Conservation (phyloP, 768 basidiomycete genomes). For the Tylopilus rubrobrunneus region DNA sequence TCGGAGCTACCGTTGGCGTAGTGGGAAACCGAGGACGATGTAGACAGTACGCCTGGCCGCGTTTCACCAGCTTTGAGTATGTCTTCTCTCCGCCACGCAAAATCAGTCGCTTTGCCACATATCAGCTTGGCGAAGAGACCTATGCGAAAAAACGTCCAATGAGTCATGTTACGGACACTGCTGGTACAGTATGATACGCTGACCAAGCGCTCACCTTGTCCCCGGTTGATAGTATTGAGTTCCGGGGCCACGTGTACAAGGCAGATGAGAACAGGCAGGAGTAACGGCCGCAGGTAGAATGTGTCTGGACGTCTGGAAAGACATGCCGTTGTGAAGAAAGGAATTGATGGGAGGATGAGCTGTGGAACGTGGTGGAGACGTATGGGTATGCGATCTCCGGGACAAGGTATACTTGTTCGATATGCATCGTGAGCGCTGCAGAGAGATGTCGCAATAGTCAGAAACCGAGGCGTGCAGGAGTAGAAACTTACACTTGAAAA, state of each 20-base stretch:
- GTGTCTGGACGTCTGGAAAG: conserved; percentile 68
- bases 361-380: conserved; percentile 35
- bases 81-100: conserved; percentile 56
- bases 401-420: conserved; percentile 48
- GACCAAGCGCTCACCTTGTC: conserved; percentile 47
- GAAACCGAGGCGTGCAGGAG: background rate
- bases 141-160: conserved; percentile 11
- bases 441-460: background rate
- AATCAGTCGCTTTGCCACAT: conserved; percentile 62
- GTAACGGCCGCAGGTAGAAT: conserved; percentile 52
- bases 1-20: conserved; percentile 2
- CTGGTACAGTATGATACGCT: background rate
- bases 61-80: conserved; percentile 66
- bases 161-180: background rate
- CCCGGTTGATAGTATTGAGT: conserved; percentile 66
- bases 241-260: conserved; percentile 49
- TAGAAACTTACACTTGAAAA: conserved; percentile 8
- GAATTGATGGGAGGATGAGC: conserved; percentile 40
- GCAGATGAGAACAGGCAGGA: conserved; percentile 56
- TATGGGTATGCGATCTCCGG: conserved; percentile 50
- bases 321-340: conserved; percentile 66
- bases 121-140: conserved; percentile 48
- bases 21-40: background rate
- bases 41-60: conserved; percentile 39
- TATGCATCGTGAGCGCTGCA: conserved; percentile 34